A percentile compares a stretch with the other conserved stretches of the same genome.
Conservation (phyloP, 768 basidiomycete species). For the Dentipellis sp. region DNA sequence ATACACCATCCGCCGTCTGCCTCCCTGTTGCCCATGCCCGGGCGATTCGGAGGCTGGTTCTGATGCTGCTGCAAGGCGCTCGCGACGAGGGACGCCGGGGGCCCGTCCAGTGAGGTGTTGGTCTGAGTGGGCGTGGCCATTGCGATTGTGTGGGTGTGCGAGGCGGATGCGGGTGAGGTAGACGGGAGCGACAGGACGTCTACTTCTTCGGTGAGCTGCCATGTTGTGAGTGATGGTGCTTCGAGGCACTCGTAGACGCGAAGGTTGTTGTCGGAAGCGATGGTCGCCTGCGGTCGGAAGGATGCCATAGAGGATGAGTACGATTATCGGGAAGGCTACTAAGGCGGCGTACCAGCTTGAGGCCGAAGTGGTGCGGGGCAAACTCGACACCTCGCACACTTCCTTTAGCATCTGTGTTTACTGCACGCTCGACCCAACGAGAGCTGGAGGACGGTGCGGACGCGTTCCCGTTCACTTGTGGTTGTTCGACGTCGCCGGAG, state of each 20-base stretch:
- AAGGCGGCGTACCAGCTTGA: constrained; percentile 62
- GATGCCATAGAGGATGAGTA: background rate
- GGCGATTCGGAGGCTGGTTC: constrained; percentile 21
- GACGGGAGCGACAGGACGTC: constrained; percentile 54
- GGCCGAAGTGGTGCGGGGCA: constrained; percentile 76
- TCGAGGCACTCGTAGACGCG: constrained; percentile 90
- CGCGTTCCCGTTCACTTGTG: constrained; percentile 19
- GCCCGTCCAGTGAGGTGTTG: constrained; percentile 35
- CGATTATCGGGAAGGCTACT: background rate
- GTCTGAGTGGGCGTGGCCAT: constrained; percentile 70
- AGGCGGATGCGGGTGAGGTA: constrained; percentile 28
- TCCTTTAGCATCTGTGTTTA: constrained; percentile 76
- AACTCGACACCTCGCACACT: constrained; percentile 85
- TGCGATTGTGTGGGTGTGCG: constrained; percentile 45
- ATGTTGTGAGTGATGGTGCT: constrained; percentile 57
- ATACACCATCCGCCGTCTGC: constrained; percentile 91
- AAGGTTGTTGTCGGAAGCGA: constrained; percentile 81
- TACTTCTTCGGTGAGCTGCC: constrained; percentile 71
- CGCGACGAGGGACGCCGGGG: constrained; percentile 49
- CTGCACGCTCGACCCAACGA: constrained; percentile 67
- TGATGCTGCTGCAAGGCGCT: constrained; percentile 51
- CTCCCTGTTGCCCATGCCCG: constrained; percentile 55
- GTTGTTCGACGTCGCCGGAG: constrained; percentile 18
- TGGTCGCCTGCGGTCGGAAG: constrained; percentile 52
- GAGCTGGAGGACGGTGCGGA: constrained; percentile 12